Base-by-base conservation (phyloP, 2,329 filamentous ascomycete species). In the Dactylellina haptotyla region DNA sequence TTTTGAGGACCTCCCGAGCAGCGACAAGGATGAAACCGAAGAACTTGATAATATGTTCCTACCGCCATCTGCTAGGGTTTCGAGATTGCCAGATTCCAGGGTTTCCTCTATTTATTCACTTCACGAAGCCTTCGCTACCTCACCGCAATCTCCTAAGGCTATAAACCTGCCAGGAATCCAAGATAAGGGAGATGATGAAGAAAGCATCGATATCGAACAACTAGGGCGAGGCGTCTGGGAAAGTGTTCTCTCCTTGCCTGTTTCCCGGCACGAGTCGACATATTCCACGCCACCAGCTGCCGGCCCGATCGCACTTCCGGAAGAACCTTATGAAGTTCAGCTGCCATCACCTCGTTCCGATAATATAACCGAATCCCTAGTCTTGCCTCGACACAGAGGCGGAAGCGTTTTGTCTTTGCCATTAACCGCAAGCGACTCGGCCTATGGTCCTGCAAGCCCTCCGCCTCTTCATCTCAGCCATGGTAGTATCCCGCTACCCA, bases 91-190 rank as follows among this genome's bases (percentile, higher is more conserved):
- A 5, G 61, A 59, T 4, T 73, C 69, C 2, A 54, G 69, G 16
- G 56, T 73, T 10, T 73, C 69, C 9, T 73, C 69, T 14, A 43
- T 61, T 30, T 73, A 66, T 37, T 73, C 69, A 1, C 54, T 66
- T 20, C 41, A 65, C 30, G 56, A 73, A 18, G 46, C 53, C 6
- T 66, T 23, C 26, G 3, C 30, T 6, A 28, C 39, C 20, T 25
- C 39, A 18, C 16, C 61, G 4, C 23, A 57, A n/a, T 16, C 37
- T n/a, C 14, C 20, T 8, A 56, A 14, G 2, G 32, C 16, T 10
- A 20, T 51, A 26, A 34, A 43, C 12, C 26, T 66, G 30, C 46
- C 37, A 9, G 61, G 56, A 10, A 18, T 30, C 16, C 43, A 53
- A 14, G 53, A 61, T 10, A 61, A n/a, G n/a, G n/a, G n/a, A n/a